Percentiles rank a stretch among this genome's conserved stretches.
Evolutionary conservation across 495 filamentous ascomycete species (phyloP).

Genomic region (Daldinia decipiens): DNA sequence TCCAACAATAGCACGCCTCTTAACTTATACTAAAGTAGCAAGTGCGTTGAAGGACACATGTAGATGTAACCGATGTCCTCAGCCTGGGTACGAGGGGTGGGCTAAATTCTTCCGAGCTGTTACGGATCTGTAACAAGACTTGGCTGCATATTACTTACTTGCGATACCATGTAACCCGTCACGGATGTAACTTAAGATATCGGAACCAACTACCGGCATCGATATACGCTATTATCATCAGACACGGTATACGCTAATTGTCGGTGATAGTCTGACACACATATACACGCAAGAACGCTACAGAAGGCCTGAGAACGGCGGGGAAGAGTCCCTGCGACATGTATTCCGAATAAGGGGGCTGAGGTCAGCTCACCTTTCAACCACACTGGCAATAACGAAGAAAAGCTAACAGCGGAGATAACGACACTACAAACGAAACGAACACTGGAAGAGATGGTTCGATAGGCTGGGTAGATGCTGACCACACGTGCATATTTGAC

Average conservation of each 20-base stretch:
- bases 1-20: not conserved
- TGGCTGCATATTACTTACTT: not conserved
- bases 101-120: not conserved
- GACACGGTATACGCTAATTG: not conserved
- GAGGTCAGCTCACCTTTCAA: slow-evolving; percentile 17
- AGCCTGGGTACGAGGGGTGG: not conserved
- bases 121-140: not conserved
- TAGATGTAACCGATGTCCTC: not conserved
- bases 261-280: slow-evolving; percentile 14
- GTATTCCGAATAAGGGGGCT: slow-evolving; percentile 16
- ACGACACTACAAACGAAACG: not conserved
- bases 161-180: not conserved
- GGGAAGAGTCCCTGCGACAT: slow-evolving; percentile 15
- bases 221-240: not conserved
- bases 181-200: slow-evolving; percentile 1
- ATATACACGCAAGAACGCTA: slow-evolving; percentile 3
- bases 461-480: slow-evolving; percentile 1
- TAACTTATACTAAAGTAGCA: not conserved
- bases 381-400: not conserved
- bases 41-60: not conserved
- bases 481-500: slow-evolving; percentile 11
- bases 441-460: not conserved
- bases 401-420: not conserved
- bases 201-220: slow-evolving; percentile 10
- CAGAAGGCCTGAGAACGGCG: not conserved